Base-by-base conservation (phyloP, 495 filamentous ascomycete species). In the Sporormia fimetaria region DNA sequence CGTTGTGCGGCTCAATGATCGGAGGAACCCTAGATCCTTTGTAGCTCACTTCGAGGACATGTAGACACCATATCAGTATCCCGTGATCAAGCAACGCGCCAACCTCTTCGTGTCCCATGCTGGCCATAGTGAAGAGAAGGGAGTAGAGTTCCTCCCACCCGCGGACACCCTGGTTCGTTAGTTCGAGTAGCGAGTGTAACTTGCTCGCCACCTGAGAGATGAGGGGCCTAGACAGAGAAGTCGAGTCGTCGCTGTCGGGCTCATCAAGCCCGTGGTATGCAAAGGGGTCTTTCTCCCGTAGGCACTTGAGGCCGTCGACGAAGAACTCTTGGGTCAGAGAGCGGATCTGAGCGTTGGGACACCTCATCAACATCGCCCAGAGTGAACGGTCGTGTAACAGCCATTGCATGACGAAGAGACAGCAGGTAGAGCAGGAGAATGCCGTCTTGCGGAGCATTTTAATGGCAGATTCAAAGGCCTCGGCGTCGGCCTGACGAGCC, bases 331-430 rank as follows among this genome's bases (percentile, higher is more conserved):
- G 48, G 2, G 70, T 67, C 21, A 67, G 69, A 34, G 64, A 67
- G 26, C 86, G 76, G 35, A 88, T 71, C 11, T 69, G 63, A 3
- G 58, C 42, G 44, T 79, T 71, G 2, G 70, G 58, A 48, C 78
- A 83, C 44, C 67, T 74, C 31, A 92, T 64, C 4, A 92, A 57
- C 25, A 93, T 79, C 75, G 36, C 74, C 68, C 15, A 88, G 55
- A 4, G 74, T 64, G 9, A 74, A 67, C 11, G 66, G 61, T 33
- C 73, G 67, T 1, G 66, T 58, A 7, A 47, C 51, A 79, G 67
- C 74, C 86, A 94, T 16, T 80, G 59, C 29, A 86, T 63, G 17
- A 74, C 69, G 10, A 71, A 60, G 12, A 65, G 53, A 36, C 68
- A 74, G 57, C 79, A 84, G 15, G 56, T 54, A 6, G 66, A 40